These are phyloP conservation scores for Nemania sp. DNA, from an alignment of 2,329 filamentous ascomycete genomes.

Conservation along the genomic window DNA sequence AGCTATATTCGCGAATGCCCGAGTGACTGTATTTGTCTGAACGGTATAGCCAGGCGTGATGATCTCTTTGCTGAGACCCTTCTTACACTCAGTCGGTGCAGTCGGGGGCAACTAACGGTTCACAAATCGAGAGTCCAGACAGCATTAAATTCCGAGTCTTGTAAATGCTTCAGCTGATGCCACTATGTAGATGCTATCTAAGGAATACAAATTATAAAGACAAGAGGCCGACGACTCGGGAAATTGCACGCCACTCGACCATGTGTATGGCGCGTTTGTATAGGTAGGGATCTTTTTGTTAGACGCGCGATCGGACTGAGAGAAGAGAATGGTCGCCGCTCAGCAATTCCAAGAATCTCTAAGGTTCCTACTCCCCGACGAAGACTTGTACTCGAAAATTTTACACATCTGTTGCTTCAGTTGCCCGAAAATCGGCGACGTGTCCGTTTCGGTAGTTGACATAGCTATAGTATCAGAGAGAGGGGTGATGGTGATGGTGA, in stretches of 20 bases:
- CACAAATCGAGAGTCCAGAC: background rate
- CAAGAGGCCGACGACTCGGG: background rate
- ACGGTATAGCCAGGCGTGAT: too few relatives aligned
- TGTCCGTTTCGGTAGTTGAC: background rate
- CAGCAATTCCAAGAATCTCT: too few relatives aligned
- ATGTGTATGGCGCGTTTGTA: constrained; percentile 11
- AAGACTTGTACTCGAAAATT: background rate
- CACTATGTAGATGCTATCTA: constrained; percentile 29
- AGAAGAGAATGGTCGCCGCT: background rate
- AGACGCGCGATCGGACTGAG: background rate
- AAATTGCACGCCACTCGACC: constrained; percentile 1
- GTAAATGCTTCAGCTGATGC: constrained; percentile 18
- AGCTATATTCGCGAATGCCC: too few relatives aligned
- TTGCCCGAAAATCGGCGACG: background rate
- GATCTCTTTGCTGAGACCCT: too few relatives aligned
- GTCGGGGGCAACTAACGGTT: too few relatives aligned
- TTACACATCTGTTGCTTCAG: constrained; percentile 1
- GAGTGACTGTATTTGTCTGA: too few relatives aligned
- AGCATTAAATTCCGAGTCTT: background rate
- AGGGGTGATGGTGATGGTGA: background rate
- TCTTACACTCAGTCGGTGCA: too few relatives aligned
- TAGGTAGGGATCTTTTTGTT: background rate
- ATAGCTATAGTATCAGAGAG: too few relatives aligned
- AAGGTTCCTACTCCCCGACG: too few relatives aligned
- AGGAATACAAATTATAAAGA: constrained; percentile 26